phyloP scores from a whole-genome alignment of 2,329 filamentous ascomycete genomes.

The Bimuria novae-zelandiae region DNA sequence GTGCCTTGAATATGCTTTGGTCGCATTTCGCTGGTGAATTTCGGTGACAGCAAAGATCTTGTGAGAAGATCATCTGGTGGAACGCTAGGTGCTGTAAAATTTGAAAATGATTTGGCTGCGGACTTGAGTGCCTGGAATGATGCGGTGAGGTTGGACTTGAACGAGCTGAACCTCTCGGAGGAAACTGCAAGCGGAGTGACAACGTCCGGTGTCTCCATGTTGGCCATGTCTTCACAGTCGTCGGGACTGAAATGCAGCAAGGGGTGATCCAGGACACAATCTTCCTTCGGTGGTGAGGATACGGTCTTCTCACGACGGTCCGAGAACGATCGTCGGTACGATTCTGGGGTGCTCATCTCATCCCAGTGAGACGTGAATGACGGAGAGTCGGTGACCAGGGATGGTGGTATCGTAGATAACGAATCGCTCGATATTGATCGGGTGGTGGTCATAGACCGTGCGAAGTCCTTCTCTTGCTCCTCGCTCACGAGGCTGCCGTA shows the following conservation, averaged over 20 bases:
- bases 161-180: slow-evolving; percentile 51
- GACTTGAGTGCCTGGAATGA: slow-evolving; percentile 66
- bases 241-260: slow-evolving; percentile 51
- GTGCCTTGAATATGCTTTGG: slow-evolving; percentile 59
- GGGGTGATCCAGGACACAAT: slow-evolving; percentile 63
- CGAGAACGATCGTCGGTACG: slow-evolving; percentile 31
- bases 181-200: slow-evolving; percentile 27
- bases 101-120: slow-evolving; percentile 64
- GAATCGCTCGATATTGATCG: slow-evolving; percentile 64
- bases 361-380: slow-evolving; percentile 51
- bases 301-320: slow-evolving; percentile 53
- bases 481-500: slow-evolving; percentile 50
- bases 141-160: slow-evolving; percentile 67
- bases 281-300: slow-evolving; percentile 55
- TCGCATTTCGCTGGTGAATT: slow-evolving; percentile 64
- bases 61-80: slow-evolving; percentile 65
- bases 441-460: slow-evolving; percentile 51
- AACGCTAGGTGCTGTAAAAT: slow-evolving; percentile 57
- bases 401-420: slow-evolving; percentile 54
- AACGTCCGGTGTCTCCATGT: slow-evolving; percentile 33
- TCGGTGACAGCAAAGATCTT: slow-evolving; percentile 62
- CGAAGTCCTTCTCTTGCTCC: slow-evolving; percentile 48
- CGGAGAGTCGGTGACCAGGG: slow-evolving; percentile 52
- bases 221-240: slow-evolving; percentile 39
- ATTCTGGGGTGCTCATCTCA: slow-evolving; percentile 41